phyloP scores from a whole-genome alignment of 2,329 filamentous ascomycete species.

The Magnaporthales sp. region DNA sequence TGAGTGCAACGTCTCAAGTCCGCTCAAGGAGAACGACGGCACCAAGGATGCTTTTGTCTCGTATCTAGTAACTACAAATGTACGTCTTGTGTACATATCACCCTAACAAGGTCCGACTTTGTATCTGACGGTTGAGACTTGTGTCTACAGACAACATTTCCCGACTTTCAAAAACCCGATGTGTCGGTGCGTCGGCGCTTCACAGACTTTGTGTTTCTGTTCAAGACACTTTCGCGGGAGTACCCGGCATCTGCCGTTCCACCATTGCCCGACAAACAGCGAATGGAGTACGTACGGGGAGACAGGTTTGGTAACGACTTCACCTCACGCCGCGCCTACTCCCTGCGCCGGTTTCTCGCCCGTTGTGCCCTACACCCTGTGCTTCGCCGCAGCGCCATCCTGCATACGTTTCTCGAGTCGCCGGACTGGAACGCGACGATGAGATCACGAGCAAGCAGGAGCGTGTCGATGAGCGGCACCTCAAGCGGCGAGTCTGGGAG shows the following conservation, averaged over 20 bases:
- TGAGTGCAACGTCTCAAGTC: slow-evolving; percentile 73
- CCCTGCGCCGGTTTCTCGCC: slow-evolving; percentile 81
- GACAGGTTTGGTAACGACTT: slow-evolving; percentile 94
- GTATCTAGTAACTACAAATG: slow-evolving; percentile 85
- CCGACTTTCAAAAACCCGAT: slow-evolving; percentile 76
- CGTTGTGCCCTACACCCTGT: slow-evolving; percentile 83
- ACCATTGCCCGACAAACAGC: slow-evolving; percentile 94
- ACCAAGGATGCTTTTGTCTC: slow-evolving; percentile 96
- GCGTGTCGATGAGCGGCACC: slow-evolving; percentile 31
- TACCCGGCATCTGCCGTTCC: slow-evolving; percentile 90
- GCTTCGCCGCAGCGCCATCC: slow-evolving; percentile 70
- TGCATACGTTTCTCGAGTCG: slow-evolving; percentile 87
- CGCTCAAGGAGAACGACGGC: slow-evolving; percentile 91
- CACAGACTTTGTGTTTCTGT: slow-evolving; percentile 96
- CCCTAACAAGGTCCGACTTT: slow-evolving; percentile 1
- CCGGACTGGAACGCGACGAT: slow-evolving; percentile 96
- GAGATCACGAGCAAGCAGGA: slow-evolving; percentile 64
- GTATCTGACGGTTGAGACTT: slow-evolving; percentile 10
- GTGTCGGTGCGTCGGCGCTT: slow-evolving; percentile 83
- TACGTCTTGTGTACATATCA: slow-evolving; percentile 27
- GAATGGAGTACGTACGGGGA: slow-evolving; percentile 96
- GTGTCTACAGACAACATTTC: slow-evolving; percentile 70
- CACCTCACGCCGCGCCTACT: slow-evolving; percentile 78
- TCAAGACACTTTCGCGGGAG: slow-evolving; percentile 79
- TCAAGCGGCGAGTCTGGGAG: slow-evolving; percentile 13